phyloP scores from a whole-genome alignment of 2,329 filamentous ascomycete genomes.

The Hypomyces rosellus region DNA sequence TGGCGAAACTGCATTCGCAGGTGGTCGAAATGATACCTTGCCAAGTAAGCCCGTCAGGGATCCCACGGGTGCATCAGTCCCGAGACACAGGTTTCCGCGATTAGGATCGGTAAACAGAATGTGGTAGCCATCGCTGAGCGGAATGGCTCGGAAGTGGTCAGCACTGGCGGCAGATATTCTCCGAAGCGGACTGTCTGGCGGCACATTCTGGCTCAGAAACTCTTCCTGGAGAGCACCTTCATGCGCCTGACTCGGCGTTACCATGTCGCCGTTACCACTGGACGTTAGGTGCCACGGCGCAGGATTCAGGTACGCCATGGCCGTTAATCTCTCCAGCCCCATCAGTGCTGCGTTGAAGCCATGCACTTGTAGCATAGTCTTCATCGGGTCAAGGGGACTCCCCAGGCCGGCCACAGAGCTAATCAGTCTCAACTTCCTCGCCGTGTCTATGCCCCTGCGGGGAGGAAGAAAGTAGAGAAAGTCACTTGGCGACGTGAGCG shows the following conservation, averaged over 20 bases:
- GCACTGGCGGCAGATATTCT: constrained; percentile 37
- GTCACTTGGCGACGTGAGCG: constrained; percentile 47
- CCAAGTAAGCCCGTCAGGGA: constrained; percentile 44
- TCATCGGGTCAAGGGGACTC: constrained; percentile 16
- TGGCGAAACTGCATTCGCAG: constrained; percentile 21
- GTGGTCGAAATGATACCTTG: constrained; percentile 48
- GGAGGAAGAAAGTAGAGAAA: constrained; percentile 55
- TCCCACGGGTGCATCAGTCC: constrained; percentile 54
- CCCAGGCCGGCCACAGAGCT: constrained; percentile 46
- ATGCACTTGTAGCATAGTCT: constrained; percentile 15
- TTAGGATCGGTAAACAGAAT: constrained; percentile 58
- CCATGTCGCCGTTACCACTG: constrained; percentile 2
- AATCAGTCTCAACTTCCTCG: constrained; percentile 54
- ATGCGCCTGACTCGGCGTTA: neutral
- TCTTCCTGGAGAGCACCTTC: constrained; percentile 7
- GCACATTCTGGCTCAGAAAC: constrained; percentile 13
- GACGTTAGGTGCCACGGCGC: constrained; percentile 6
- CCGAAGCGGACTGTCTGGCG: constrained; percentile 11
- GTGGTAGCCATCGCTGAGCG: constrained; percentile 59
- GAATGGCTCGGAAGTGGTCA: constrained; percentile 58
- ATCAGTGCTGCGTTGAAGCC: constrained; percentile 19
- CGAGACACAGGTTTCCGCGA: constrained; percentile 51
- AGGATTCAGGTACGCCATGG: constrained; percentile 15
- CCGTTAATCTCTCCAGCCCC: constrained; percentile 15
- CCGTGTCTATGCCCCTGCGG: constrained; percentile 40